Evolutionary conservation across 345 rosid species (phyloP).

Genomic region (Syzygium oleosum): DNA sequence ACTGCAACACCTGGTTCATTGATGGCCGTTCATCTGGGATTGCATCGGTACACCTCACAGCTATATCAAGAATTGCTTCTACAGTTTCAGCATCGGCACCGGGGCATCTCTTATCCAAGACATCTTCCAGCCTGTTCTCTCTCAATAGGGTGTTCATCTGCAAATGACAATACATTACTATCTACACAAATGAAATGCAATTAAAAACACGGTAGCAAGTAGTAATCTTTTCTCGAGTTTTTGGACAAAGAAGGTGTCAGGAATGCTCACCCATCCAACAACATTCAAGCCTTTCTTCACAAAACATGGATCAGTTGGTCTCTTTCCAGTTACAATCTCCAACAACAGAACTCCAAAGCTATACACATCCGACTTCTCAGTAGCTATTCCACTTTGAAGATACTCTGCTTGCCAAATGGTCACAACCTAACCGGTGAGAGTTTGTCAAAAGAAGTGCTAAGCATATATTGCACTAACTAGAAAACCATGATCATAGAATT

Average conservation of each 20-base stretch:
- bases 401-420: constrained; percentile 40
- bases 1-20: constrained; percentile 83
- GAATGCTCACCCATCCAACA: constrained; percentile 81
- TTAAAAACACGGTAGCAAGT: not conserved
- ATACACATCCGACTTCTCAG: constrained; percentile 90
- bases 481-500: not conserved
- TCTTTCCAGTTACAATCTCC: constrained; percentile 81
- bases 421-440: not conserved
- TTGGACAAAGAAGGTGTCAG: not conserved
- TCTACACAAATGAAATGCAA: not conserved
- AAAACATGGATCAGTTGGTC: constrained; percentile 81
- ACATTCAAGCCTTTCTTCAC: constrained; percentile 82
- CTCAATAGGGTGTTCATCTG: constrained; percentile 80
- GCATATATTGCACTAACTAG: not conserved
- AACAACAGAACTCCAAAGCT: constrained; percentile 95
- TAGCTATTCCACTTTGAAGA: constrained; percentile 87
- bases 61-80: constrained; percentile 77
- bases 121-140: constrained; percentile 64
- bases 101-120: constrained; percentile 58
- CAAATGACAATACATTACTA: not conserved
- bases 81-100: constrained; percentile 59
- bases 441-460: not conserved
- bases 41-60: constrained; percentile 74
- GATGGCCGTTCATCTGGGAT: constrained; percentile 72
- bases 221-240: not conserved